These are phyloP conservation scores for Ambrosiella beaveri DNA, from an alignment of 2,329 filamentous ascomycete species.

Conservation along the genomic window DNA sequence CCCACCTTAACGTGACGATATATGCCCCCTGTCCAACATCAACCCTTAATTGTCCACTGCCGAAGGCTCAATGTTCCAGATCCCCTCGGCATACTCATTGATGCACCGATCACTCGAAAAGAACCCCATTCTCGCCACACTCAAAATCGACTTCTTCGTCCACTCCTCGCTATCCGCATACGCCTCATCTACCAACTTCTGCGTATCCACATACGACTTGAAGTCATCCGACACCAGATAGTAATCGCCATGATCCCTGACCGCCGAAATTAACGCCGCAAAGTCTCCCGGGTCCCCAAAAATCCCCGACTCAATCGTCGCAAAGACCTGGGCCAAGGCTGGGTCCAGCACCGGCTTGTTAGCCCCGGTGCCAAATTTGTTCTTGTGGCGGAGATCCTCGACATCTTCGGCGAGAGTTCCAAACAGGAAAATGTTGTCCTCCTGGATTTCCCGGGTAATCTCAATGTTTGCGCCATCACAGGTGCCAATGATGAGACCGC, in stretches of 20 bases:
- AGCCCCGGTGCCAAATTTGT: constrained; percentile 65
- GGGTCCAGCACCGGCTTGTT: constrained; percentile 39
- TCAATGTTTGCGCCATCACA: constrained; percentile 97
- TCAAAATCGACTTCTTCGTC: constrained; percentile 76
- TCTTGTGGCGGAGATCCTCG: constrained; percentile 79
- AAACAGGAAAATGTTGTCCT: constrained; percentile 97
- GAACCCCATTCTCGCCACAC: constrained; percentile 90
- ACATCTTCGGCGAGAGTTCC: constrained; percentile 92
- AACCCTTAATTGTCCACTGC: neutral
- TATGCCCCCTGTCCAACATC: neutral
- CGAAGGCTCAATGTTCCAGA: constrained; percentile 91
- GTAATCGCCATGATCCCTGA: constrained; percentile 88
- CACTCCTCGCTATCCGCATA: constrained; percentile 88
- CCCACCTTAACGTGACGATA: neutral
- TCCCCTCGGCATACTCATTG: constrained; percentile 88
- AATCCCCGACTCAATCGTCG: constrained; percentile 57
- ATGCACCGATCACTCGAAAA: constrained; percentile 92
- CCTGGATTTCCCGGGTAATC: constrained; percentile 91
- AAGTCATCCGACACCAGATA: constrained; percentile 98
- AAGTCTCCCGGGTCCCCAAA: constrained; percentile 74
- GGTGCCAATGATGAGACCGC: constrained; percentile 91
- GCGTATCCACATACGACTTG: constrained; percentile 82
- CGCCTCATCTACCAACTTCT: constrained; percentile 75
- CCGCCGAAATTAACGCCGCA: constrained; percentile 63
- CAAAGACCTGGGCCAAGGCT: constrained; percentile 64